Base-by-base conservation (phyloP, 345 rosid genomes). In the Camelina sativa region DNA sequence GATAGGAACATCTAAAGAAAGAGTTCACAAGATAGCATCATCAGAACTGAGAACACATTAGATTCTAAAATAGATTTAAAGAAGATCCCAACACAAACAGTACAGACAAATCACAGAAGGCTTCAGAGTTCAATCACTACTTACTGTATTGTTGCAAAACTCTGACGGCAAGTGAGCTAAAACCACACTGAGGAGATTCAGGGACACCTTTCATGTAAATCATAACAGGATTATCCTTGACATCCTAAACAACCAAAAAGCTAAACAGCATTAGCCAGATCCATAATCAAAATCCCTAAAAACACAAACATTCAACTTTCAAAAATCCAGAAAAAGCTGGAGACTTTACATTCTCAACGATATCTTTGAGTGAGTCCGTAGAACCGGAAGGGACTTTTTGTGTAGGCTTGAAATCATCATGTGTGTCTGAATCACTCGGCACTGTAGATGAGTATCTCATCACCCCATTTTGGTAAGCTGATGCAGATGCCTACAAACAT, bases 151-250 rank as follows among this genome's bases (percentile, higher is more conserved):
- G 91, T 20, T 85, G 84, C 79, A 95, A 73, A 6, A 92, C 92
- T 75, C 91, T 86, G 5, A 92, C 94, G n/a, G 99, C 99, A 51
- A 90, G 80, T 2, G 98, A 85, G 79, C 99, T 95, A 82, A 92
- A 95, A 61, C 98, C 98, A 80, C 97, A 95, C 74, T 88, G 98
- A 79, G 96, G 99, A 80, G 77, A 56, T 54, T 92, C 98, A 53
- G 98, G 98, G 41, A 88, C 86, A 67, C 98, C 99, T 84, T 95
- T 92, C 97, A 92, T 95, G 84, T 89, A 95, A 34, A 95, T 78
- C 94, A 95, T 89, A 59, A 92, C 91, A 17, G 97, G 98, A 41
- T 95, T 87, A n/a, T 86, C 89, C 81, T 80, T 89, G 58, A 95
- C 94, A 88, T 95, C 99, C 98, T 95, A 75, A 32, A 69, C 3